Base-by-base conservation (phyloP, 768 basidiomycete species). In the Phylloporus sp. region DNA sequence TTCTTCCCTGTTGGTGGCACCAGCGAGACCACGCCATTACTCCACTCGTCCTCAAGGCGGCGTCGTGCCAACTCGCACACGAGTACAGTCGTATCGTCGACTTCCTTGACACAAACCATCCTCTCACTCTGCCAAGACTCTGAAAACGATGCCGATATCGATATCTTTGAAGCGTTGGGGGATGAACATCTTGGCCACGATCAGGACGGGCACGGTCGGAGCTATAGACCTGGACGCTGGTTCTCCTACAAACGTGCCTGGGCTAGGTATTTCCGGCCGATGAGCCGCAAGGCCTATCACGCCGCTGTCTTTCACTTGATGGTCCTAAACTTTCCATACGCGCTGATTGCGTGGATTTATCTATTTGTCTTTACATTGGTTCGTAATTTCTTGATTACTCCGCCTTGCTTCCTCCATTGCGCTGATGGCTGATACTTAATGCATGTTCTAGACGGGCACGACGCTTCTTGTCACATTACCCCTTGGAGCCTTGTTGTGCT, bases 361-460 rank as follows among this genome's bases (percentile, higher is more conserved):
- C 72, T 88, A 15, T 89, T 91, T 59, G 81, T 88, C 11, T 86
- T 91, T 60, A 91, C 89, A 0, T 70, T 92, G 68, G 89, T 90
- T 59, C 59, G 84, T 75, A 35, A n/a, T 45, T 31, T 39, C 45
- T 26, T 29, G 6, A 31, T 16, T 28, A 15, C 16, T 28, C 43
- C n/a, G n/a, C n/a, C n/a, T n/a, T n/a, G n/a, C 26, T 29, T 54
- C 31, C 38, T 29, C 12, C 9, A n/a, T 42, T 45, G 47, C 24
- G 54, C 57, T 35, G 49, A 49, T 56, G 50, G 56, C 59, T 68
- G 34, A 60, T 50, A 20, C 12, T 26, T 10, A 10, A 20, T 49
- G 49, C 38, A 2, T 24, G 42, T 24, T 56, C 50, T 57, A 91
- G 88, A 78, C 83, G 1, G 89, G 89, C 11, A 91, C 89, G 23